Conservation (phyloP, 257 asterid genomes). For the Rauvolfia tetraphylla region DNA sequence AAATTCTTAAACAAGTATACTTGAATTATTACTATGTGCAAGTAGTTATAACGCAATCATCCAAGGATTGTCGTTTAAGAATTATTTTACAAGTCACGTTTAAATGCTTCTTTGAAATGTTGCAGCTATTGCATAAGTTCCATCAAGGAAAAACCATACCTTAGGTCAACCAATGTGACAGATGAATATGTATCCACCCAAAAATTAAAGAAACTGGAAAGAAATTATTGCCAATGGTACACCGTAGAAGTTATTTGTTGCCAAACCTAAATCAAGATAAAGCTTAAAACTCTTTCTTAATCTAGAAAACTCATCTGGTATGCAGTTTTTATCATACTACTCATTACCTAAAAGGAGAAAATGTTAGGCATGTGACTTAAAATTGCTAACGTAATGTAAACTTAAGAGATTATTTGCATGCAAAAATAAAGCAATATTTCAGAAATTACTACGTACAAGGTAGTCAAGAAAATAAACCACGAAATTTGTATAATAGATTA, state of each 20-base stretch:
- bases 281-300: background rate
- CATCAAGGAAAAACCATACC: background rate
- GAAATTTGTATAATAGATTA: background rate
- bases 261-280: background rate
- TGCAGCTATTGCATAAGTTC: background rate
- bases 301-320: background rate
- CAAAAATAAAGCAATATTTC: background rate
- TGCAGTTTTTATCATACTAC: background rate
- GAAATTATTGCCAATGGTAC: background rate
- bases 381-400: background rate
- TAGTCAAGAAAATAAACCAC: background rate
- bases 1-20: background rate
- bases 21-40: background rate
- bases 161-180: background rate
- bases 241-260: background rate
- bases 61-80: background rate
- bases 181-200: background rate
- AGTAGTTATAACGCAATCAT: background rate
- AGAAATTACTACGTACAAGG: background rate
- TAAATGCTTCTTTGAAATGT: background rate
- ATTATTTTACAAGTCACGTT: background rate
- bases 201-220: background rate
- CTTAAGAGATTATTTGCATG: background rate
- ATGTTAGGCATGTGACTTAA: no score
- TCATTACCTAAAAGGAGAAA: background rate